Evolutionary conservation across 139 green algal species (phyloP).

Genomic region (Haematococcus lacustris): DNA sequence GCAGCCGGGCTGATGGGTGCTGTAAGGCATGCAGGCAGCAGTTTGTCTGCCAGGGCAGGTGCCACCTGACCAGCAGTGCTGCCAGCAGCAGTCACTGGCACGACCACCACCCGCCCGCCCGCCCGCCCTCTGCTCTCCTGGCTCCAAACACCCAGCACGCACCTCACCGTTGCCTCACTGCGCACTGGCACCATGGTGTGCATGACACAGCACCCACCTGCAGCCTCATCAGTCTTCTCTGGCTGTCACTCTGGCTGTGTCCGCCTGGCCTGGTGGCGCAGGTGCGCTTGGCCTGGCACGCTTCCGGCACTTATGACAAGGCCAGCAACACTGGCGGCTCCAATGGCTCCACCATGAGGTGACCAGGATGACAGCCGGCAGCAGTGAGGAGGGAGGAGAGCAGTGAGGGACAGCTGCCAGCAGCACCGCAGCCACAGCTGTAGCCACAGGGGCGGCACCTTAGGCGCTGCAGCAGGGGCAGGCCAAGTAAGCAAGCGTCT

Average conservation of each 20-base stretch:
- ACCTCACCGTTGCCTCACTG: no score
- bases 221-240: no score
- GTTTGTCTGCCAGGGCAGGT: neutral
- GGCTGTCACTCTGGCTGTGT: neutral
- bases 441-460: neutral
- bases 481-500: no score
- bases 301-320: slow-evolving; percentile 80
- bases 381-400: neutral
- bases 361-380: slow-evolving; percentile 7
- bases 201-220: no score
- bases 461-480: no score
- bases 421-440: neutral
- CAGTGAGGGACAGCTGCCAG: neutral
- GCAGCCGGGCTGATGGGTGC: slow-evolving; percentile 12
- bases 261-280: neutral
- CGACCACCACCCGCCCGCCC: no score
- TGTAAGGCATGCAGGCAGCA: neutral
- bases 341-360: slow-evolving; percentile 84
- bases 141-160: no score
- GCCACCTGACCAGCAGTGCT: no score
- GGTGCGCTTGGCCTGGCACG: slow-evolving; percentile 72
- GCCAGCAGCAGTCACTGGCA: no score
- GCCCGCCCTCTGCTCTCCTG: no score
- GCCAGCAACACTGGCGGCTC: slow-evolving; percentile 62
- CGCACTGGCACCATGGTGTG: no score